These are phyloP conservation scores for Adansonia grandidieri DNA, from an alignment of 441 rosid genomes.

Conservation along the genomic window DNA sequence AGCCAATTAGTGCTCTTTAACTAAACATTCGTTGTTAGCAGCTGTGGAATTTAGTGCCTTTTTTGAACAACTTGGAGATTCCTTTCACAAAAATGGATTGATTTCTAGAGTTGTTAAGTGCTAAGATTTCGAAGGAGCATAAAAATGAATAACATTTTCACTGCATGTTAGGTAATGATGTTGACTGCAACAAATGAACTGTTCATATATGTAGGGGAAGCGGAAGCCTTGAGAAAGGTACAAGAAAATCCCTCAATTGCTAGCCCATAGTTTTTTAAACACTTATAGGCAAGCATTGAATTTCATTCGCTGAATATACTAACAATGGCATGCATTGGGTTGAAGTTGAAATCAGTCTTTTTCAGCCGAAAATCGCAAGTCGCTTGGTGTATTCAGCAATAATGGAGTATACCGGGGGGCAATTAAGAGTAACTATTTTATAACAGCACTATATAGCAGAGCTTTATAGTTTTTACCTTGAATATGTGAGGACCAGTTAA, in stretches of 20 bases:
- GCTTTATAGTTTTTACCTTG: background rate
- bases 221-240: background rate
- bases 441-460: background rate
- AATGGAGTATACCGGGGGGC: constrained; percentile 7
- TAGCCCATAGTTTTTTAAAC: background rate
- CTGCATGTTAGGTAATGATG: constrained; percentile 4
- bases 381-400: background rate
- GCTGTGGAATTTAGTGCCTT: constrained; percentile 4
- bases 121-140: constrained; percentile 8
- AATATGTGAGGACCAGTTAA: background rate
- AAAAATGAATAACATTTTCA: background rate
- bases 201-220: background rate
- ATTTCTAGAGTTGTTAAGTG: constrained; percentile 7
- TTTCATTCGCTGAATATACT: background rate
- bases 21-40: constrained; percentile 10
- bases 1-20: background rate
- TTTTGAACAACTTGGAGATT: background rate
- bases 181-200: background rate
- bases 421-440: background rate
- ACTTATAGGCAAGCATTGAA: background rate
- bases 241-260: background rate
- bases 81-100: constrained; percentile 9
- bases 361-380: background rate
- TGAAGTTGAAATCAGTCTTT: background rate
- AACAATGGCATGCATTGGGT: constrained; percentile 9